Evolutionary conservation across 1,284 basidiomycete species (phyloP), one percentile per base, ranked within the genome.

Genomic region (Cryptococcus floricola): DNA sequence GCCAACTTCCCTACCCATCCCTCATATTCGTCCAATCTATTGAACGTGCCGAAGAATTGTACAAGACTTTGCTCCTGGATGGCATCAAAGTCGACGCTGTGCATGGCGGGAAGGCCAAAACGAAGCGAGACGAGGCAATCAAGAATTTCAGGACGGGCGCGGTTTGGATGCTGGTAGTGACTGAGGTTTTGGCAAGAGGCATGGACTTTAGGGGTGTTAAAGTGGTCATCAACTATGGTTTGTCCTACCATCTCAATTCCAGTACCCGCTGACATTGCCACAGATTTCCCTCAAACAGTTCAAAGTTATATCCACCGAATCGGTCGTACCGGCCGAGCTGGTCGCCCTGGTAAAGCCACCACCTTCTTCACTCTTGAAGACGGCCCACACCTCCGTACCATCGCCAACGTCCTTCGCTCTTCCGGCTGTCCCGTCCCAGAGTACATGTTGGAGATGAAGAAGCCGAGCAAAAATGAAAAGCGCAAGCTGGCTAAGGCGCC

Each of bases 281-380:
- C 56, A 76, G 93, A 96, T 76, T 95, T 96, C 76, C 93, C 93
- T 2, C 91, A 88, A 52, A 92, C 85, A 54, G 87, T 95, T 2
- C 92, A 96, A 74, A 91, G 87, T 66, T 98, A 98, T 70, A 85
- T 98, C 37, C 95, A 98, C 77, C 83, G 95, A 27, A 96, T 98
- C 57, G 95, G 91, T 69, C 87, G 96, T 57, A 98, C 95, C 1
- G 95, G 95, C 18, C 85, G 95, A 56, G 94, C 94, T 16, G 95
- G 93, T 1, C 83, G 88, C 48, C 85, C 89, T 64, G 95, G 95
- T 9, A 87, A 87, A 71, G 94, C 95, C 0, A 84, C 95, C 50
- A 98, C 95, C 1, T 98, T 92, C 77, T 98, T 97, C 78, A 96
- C 91, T 3, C 85, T 92, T 66, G 90, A 94, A 58, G 95, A 98